phyloP scores from a whole-genome alignment of 1,139 yeast genomes.

The Scheffersomyces segobiensis region DNA sequence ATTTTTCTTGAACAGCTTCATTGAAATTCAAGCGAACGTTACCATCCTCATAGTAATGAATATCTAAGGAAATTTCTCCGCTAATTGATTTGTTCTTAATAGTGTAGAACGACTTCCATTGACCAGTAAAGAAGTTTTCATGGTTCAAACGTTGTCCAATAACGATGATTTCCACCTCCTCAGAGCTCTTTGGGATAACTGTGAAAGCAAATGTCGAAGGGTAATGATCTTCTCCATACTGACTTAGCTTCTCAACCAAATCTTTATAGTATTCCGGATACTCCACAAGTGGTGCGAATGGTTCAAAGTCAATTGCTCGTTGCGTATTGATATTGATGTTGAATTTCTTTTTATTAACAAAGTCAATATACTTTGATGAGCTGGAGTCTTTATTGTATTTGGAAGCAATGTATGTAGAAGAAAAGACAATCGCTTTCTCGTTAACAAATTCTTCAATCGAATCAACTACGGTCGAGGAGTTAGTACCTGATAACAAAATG shows the following conservation, averaged over 20 bases:
- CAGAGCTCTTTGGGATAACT: conserved; percentile 35
- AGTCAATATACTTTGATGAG: conserved; percentile 42
- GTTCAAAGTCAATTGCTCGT: conserved; percentile 54
- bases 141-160: conserved; percentile 76
- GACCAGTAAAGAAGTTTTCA: conserved; percentile 84
- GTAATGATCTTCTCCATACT: conserved; percentile 50
- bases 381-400: conserved; percentile 30
- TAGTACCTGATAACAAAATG: conserved; percentile 18
- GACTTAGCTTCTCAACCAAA: conserved; percentile 29
- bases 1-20: conserved; percentile 32
- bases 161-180: conserved; percentile 34
- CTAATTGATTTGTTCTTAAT: conserved; percentile 33
- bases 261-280: conserved; percentile 34
- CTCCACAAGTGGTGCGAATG: conserved; percentile 22
- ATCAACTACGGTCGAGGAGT: conserved; percentile 20
- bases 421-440: conserved; percentile 31
- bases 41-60: conserved; percentile 95
- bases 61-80: conserved; percentile 67
- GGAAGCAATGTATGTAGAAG: conserved; percentile 34
- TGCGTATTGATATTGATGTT: conserved; percentile 57
- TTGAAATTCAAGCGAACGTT: conserved; percentile 75
- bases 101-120: conserved; percentile 75
- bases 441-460: conserved; percentile 33
- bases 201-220: conserved; percentile 54
- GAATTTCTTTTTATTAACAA: conserved; percentile 48